A percentile compares a stretch with the other conserved stretches of the same genome.
These are phyloP conservation scores for Thyridium curvatum DNA, from an alignment of 2,329 filamentous ascomycete genomes.

Conservation along the genomic window DNA sequence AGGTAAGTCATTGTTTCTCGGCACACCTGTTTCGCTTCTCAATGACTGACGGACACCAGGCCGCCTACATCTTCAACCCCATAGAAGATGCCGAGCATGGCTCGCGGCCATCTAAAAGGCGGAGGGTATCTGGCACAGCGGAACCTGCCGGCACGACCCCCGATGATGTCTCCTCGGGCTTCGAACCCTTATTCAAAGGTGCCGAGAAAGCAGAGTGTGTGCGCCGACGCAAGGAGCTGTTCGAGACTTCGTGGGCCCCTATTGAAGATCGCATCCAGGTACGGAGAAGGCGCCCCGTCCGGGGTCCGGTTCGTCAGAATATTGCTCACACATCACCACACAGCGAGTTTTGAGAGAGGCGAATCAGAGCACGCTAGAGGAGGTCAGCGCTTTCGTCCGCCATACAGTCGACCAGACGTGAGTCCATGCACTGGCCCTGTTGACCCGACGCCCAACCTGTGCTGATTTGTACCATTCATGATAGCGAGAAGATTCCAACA, in stretches of 20 bases:
- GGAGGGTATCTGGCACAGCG: conserved; percentile 42
- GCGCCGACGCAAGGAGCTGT: conserved; percentile 50
- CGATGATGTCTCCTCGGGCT: conserved; percentile 25
- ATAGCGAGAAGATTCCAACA: conserved; percentile 52
- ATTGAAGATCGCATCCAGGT: conserved; percentile 60
- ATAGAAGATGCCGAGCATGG: conserved; percentile 25
- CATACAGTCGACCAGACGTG: conserved; percentile 21
- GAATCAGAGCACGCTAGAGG: conserved; percentile 53
- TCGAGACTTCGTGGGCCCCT: conserved; percentile 55
- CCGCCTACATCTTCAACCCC: conserved; percentile 57
- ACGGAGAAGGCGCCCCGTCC: no score
- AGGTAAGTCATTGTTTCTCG: conserved; percentile 21
- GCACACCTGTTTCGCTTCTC: neutral
- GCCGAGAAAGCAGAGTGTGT: conserved; percentile 42
- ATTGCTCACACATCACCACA: no score
- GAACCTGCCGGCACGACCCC: conserved; percentile 7
- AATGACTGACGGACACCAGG: conserved; percentile 29
- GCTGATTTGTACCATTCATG: neutral
- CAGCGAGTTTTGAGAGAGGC: conserved; percentile 52
- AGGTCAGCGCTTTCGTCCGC: conserved; percentile 51
- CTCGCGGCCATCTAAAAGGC: conserved; percentile 47
- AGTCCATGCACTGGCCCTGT: conserved; percentile 1
- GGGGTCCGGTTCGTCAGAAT: no score
- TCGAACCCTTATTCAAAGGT: conserved; percentile 49
- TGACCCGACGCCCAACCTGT: no score